phyloP scores from a whole-genome alignment of 73 alveolate genomes.

The Stentor roeselii region DNA sequence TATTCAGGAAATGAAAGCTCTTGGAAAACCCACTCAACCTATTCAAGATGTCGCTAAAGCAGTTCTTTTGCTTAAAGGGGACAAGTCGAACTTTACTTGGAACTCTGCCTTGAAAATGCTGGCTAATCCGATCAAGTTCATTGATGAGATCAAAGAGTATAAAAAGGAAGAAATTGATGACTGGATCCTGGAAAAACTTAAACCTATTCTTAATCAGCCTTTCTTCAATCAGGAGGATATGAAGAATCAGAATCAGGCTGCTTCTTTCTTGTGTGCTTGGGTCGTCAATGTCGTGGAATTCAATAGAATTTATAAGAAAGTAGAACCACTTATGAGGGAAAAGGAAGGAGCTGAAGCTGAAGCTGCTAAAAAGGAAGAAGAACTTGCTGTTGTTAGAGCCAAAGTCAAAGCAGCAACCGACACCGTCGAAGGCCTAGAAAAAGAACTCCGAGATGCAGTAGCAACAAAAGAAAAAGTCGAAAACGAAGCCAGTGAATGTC shows the following conservation, averaged over 20 bases:
- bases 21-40: constrained; percentile 87
- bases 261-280: constrained; percentile 84
- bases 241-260: constrained; percentile 77
- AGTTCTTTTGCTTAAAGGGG: constrained; percentile 79
- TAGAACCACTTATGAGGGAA: constrained; percentile 96
- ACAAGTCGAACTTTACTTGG: constrained; percentile 90
- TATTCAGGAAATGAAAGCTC: constrained; percentile 88
- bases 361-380: constrained; percentile 85
- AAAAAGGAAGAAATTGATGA: constrained; percentile 89
- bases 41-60: constrained; percentile 65
- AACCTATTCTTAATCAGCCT: constrained; percentile 63
- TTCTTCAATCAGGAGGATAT: constrained; percentile 51
- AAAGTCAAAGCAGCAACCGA: constrained; percentile 91
- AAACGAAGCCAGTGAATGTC: constrained; percentile 92
- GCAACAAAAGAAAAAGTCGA: constrained; percentile 86
- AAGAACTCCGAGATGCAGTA: constrained; percentile 90
- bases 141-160: constrained; percentile 78
- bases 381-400: constrained; percentile 86
- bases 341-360: constrained; percentile 94
- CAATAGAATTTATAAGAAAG: constrained; percentile 96
- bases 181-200: constrained; percentile 60
- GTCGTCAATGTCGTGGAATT: constrained; percentile 89
- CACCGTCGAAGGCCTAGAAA: constrained; percentile 81
- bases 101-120: constrained; percentile 87
- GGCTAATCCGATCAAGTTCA: constrained; percentile 90